Percentiles rank a stretch among this genome's conserved stretches.
Evolutionary conservation across 306 rosid genomes (phyloP).

Genomic region (Vigna reflexopilosa): DNA sequence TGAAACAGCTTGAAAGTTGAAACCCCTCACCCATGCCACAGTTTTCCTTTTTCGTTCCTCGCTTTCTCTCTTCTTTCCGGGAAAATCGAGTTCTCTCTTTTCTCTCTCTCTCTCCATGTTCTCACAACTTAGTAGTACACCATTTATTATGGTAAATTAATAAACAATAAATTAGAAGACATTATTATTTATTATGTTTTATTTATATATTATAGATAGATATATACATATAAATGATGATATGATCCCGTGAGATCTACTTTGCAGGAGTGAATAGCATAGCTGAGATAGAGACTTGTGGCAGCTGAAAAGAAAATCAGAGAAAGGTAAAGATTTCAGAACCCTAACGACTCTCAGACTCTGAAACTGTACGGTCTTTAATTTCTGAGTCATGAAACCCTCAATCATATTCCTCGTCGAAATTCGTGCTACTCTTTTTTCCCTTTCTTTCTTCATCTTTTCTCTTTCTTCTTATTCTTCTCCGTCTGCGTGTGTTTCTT

Average conservation of each 20-base stretch:
- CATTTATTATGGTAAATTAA: constrained; percentile 19
- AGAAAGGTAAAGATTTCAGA: constrained; percentile 54
- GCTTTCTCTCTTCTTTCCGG: constrained; percentile 27
- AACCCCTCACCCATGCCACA: constrained; percentile 41
- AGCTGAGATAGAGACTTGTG: constrained; percentile 41
- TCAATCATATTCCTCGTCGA: constrained; percentile 47
- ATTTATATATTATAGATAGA: no score
- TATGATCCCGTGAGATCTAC: constrained; percentile 61
- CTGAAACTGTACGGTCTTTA: constrained; percentile 11
- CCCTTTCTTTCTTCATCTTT: neutral
- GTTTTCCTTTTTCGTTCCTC: neutral
- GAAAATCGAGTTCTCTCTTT: constrained; percentile 25
- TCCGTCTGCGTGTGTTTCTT: neutral
- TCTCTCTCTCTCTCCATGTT: constrained; percentile 18
- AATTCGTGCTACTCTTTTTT: constrained; percentile 17
- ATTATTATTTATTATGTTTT: neutral
- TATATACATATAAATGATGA: neutral
- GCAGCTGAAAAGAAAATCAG: constrained; percentile 43
- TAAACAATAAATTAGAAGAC: neutral
- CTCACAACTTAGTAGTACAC: neutral
- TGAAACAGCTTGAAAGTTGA: constrained; percentile 42
- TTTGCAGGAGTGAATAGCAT: constrained; percentile 45
- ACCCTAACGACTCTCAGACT: constrained; percentile 51
- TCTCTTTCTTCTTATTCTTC: neutral
- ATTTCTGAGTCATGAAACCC: neutral